Percentiles rank a stretch among this genome's conserved stretches.
Evolutionary conservation across 2,329 filamentous ascomycete species (phyloP).

Genomic region (Fusarium cicatricum): DNA sequence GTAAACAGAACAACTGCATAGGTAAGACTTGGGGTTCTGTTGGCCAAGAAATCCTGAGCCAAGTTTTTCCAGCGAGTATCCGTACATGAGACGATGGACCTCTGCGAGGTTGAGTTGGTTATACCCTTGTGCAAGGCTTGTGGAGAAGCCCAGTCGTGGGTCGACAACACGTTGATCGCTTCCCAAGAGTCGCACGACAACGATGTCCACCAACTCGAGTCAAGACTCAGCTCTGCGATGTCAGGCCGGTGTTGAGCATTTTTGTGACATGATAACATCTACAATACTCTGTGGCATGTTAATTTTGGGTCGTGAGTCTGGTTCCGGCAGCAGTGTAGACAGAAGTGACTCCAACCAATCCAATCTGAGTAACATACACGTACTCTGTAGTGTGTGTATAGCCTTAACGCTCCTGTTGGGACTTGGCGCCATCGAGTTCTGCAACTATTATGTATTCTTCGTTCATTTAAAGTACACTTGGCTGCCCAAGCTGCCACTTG

Average conservation of each 20-base stretch:
- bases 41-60: neutral
- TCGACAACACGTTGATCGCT: constrained; percentile 40
- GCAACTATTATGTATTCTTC: neutral
- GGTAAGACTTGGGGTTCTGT: neutral
- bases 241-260: constrained; percentile 26
- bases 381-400: neutral
- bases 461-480: no score
- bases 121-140: constrained; percentile 22
- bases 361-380: neutral
- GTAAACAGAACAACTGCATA: neutral
- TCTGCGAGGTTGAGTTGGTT: constrained; percentile 4
- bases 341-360: neutral
- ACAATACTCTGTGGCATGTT: constrained; percentile 10
- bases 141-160: constrained; percentile 37
- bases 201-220: constrained; percentile 23
- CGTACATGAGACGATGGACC: no score
- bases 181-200: constrained; percentile 41
- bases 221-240: constrained; percentile 24
- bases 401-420: no score
- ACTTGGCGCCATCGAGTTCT: neutral
- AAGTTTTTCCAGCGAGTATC: no score
- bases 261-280: constrained; percentile 48
- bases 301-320: neutral
- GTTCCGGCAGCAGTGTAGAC: constrained; percentile 6
- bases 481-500: no score